Percentiles rank a stretch among this genome's conserved stretches.
phyloP scores from a whole-genome alignment of 2,329 filamentous ascomycete genomes.

The Fusarium heterosporum region DNA sequence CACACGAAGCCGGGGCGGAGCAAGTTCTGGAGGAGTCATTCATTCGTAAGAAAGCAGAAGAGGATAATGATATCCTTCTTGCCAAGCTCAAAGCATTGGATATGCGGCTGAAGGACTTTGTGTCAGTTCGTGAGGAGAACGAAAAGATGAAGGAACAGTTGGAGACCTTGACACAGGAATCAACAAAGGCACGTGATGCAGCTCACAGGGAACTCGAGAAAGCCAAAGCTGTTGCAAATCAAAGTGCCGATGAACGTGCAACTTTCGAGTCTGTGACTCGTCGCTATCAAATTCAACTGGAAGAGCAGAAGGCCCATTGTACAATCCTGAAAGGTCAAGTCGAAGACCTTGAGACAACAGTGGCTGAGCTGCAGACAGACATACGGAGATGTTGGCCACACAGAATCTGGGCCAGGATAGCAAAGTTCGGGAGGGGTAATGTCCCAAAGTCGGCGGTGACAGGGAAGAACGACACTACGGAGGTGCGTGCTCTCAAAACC shows the following conservation, averaged over 20 bases:
- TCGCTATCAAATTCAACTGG: not conserved
- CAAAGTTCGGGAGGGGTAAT: not conserved
- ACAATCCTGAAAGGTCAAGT: not conserved
- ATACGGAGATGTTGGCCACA: slow-evolving; percentile 8
- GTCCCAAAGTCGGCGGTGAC: not conserved
- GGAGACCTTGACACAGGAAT: not conserved
- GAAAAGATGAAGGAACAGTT: not conserved
- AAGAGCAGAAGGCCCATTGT: not conserved
- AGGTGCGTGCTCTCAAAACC: not conserved
- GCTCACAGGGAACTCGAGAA: not conserved
- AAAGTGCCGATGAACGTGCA: not conserved
- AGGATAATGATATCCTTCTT: not conserved
- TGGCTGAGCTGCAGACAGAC: not conserved
- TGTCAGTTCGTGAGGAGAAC: not conserved
- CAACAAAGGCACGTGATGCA: not conserved
- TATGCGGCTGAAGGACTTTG: not conserved
- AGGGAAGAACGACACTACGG: not conserved
- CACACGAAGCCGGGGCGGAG: not conserved
- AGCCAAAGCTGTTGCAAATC: not conserved
- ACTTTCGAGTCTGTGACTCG: not conserved
- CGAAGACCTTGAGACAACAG: not conserved
- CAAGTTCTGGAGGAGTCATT: not conserved
- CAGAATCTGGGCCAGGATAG: not conserved
- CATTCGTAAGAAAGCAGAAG: not conserved
- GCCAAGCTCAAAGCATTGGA: not conserved